A percentile compares a stretch with the other conserved stretches of the same genome.
Conservation (phyloP, 306 rosid species). For the Castanea mollissima region DNA sequence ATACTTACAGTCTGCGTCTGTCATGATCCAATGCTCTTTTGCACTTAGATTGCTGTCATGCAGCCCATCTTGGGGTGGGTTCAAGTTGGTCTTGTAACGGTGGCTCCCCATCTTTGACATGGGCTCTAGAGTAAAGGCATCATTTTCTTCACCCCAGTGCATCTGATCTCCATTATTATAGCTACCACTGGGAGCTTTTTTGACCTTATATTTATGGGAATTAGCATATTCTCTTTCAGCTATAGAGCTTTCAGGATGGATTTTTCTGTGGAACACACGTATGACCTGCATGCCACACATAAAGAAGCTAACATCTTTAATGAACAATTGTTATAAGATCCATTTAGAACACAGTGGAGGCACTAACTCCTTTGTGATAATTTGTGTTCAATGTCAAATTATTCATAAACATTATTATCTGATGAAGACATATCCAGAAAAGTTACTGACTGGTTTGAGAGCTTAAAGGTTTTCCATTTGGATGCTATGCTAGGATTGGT, state of each 20-base stretch:
- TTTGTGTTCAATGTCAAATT: background rate
- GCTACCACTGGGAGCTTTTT: slow-evolving; percentile 30
- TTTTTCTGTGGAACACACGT: slow-evolving; percentile 62
- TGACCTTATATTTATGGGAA: slow-evolving; percentile 36
- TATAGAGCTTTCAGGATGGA: slow-evolving; percentile 59
- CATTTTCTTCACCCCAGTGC: slow-evolving; percentile 30
- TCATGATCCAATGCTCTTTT: slow-evolving; percentile 90
- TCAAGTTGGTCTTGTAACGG: slow-evolving; percentile 33
- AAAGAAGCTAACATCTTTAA: slow-evolving; percentile 19
- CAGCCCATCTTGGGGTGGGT: slow-evolving; percentile 37
- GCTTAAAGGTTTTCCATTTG: background rate
- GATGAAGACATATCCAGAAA: slow-evolving; percentile 5
- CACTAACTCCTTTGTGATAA: background rate
- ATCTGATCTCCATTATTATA: slow-evolving; percentile 27
- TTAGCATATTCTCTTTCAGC: slow-evolving; percentile 29
- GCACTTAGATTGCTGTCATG: slow-evolving; percentile 39
- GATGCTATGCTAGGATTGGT: slow-evolving; percentile 14
- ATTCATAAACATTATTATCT: background rate
- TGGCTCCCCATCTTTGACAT: slow-evolving; percentile 35
- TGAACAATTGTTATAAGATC: background rate
- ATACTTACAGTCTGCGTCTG: slow-evolving; percentile 91
- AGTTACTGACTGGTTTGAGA: slow-evolving; percentile 5
- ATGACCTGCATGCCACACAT: slow-evolving; percentile 56
- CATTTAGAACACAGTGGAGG: background rate
- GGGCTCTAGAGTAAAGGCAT: slow-evolving; percentile 27